Base-by-base conservation (phyloP, 2,329 filamentous ascomycete species). In the Aspergillus sp. region DNA sequence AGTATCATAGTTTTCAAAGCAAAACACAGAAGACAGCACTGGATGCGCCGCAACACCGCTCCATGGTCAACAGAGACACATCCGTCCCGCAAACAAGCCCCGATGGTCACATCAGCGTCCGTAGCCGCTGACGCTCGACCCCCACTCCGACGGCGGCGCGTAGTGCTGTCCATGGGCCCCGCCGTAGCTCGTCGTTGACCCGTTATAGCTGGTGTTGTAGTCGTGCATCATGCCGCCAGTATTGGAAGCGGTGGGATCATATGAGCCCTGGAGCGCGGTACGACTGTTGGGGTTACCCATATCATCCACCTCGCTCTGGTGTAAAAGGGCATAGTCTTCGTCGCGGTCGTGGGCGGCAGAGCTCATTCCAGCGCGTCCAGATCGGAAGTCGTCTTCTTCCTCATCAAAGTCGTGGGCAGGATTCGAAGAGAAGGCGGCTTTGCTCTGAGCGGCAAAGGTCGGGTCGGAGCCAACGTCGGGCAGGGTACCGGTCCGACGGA, bases 401-500 rank as follows among this genome's bases (percentile, higher is more conserved):
- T 75, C 73, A 40, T 74, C 72, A 47, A 76, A 72, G 53, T 78
- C 75, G 32, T 74, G 70, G 29, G 67, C 71, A 11, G 75, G 73
- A 53, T 76, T 78, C 7, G 73, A 75, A 6, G 75, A 77, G 61
- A 78, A 78, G 25, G 73, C 75, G 17, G 74, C 74, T 56, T 78
- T 76, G 53, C 69, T 72, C 54, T 78, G 75, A n/a, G 74, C 73
- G 16, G 78, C 76, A 62, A 80, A 78, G 40, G 78, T 77, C 3
- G 72, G 70, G 42, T 76, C 73, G 6, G 71, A 70, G 40, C 70
- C 65, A 2, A 70, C 65, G 32, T 74, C 71, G 45, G 81, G 81
- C 51, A 83, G 73, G 45, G 77, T 76, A 54, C 82, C 82, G 44
- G 80, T 81, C 57, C 78, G 77, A 57, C 80, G 78, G 72, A 80